phyloP scores from a whole-genome alignment of 2,329 filamentous ascomycete genomes.

The Fusarium nematophilum region DNA sequence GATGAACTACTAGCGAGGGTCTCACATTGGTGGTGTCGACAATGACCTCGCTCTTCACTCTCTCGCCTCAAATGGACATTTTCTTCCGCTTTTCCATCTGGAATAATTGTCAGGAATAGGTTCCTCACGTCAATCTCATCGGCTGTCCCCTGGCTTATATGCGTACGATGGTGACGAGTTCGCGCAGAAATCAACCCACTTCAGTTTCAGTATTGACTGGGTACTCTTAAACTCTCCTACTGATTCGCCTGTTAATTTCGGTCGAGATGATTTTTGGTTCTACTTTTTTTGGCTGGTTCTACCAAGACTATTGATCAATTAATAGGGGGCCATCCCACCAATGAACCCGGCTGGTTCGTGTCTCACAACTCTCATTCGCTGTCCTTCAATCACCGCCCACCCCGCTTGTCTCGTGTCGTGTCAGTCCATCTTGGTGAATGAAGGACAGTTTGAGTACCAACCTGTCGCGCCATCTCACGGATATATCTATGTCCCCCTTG shows the following conservation, averaged over 20 bases:
- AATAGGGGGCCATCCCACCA: constrained; percentile 3
- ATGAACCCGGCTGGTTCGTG: not conserved
- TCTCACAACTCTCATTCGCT: constrained; percentile 15
- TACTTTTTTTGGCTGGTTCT: not conserved
- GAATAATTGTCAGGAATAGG: too few relatives aligned
- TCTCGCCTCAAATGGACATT: too few relatives aligned
- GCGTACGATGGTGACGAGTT: constrained; percentile 4
- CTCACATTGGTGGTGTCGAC: too few relatives aligned
- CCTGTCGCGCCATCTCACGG: not conserved
- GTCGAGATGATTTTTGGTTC: too few relatives aligned
- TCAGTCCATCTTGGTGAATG: constrained; percentile 12
- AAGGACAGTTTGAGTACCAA: not conserved
- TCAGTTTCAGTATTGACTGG: constrained; percentile 16
- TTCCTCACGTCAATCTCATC: too few relatives aligned
- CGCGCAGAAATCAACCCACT: constrained; percentile 9
- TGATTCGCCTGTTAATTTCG: constrained; percentile 10
- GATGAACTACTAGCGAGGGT: too few relatives aligned
- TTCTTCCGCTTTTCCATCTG: too few relatives aligned
- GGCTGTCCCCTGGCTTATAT: constrained; percentile 6
- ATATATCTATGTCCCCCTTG: not conserved
- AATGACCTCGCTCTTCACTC: too few relatives aligned
- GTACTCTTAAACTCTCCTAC: not conserved
- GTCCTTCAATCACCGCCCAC: not conserved
- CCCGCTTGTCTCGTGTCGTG: constrained; percentile 27
- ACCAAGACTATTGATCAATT: not conserved